A percentile compares a stretch with the other conserved stretches of the same genome.
Conservation (phyloP, 305 asterid genomes). For the Ilex paraguariensis region DNA sequence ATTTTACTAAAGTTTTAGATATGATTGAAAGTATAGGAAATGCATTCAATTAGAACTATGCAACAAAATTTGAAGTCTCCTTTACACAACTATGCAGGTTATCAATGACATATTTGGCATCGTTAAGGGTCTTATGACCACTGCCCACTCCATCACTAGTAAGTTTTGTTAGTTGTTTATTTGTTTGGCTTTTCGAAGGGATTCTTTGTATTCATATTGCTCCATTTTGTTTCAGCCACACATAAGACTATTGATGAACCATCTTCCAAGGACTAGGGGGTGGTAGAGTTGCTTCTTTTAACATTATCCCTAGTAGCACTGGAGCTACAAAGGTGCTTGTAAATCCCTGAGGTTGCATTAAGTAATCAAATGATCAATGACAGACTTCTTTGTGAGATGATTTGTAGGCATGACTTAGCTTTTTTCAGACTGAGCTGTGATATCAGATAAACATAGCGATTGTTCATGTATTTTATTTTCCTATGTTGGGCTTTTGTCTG, state of each 20-base stretch:
- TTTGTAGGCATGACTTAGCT: too few species aligned
- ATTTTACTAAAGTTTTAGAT: background rate
- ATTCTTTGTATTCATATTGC: too few species aligned
- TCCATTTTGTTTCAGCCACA: constrained; percentile 39
- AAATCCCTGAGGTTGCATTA: background rate
- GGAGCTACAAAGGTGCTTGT: constrained; percentile 81
- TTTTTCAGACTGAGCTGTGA: too few species aligned
- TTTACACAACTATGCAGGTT: constrained; percentile 35
- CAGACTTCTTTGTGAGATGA: too few species aligned
- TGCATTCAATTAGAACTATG: too few species aligned
- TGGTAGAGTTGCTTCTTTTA: constrained; percentile 90
- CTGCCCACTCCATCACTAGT: constrained; percentile 90
- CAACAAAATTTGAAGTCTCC: too few species aligned
- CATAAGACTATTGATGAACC: constrained; percentile 94
- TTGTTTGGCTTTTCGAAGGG: too few species aligned
- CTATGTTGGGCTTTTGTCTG: too few species aligned
- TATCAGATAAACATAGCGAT: too few species aligned
- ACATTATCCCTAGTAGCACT: constrained; percentile 90
- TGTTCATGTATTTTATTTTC: too few species aligned
- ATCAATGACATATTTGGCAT: constrained; percentile 78
- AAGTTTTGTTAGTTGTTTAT: constrained; percentile 2
- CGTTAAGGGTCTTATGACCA: constrained; percentile 91
- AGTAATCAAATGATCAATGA: too few species aligned
- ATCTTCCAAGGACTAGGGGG: constrained; percentile 92
- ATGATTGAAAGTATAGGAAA: background rate